Percentiles rank a stretch among this genome's conserved stretches.
Conservation (phyloP, 129 eudicot genomes). For the Helianthus tuberosus region DNA sequence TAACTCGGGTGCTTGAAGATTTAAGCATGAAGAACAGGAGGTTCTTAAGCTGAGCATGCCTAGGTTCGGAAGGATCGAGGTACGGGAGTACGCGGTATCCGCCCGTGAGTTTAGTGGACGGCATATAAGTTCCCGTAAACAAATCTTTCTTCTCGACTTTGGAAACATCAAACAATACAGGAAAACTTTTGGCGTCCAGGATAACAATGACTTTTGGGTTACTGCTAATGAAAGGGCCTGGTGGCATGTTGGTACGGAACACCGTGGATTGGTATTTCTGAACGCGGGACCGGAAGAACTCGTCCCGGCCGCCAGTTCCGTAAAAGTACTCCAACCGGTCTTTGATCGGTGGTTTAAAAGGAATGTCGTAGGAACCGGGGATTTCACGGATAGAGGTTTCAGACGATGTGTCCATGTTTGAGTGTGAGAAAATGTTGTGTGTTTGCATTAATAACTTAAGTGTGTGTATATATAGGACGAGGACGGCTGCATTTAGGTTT, state of each 20-base stretch:
- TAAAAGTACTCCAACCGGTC: constrained; percentile 72
- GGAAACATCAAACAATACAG: constrained; percentile 64
- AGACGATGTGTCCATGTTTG: not conserved
- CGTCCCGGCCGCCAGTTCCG: constrained; percentile 64
- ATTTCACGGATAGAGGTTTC: constrained; percentile 47
- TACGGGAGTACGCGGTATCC: constrained; percentile 74
- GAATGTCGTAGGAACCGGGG: constrained; percentile 80
- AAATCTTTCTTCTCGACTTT: constrained; percentile 82
- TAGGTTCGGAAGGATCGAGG: constrained; percentile 89
- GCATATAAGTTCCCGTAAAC: constrained; percentile 88
- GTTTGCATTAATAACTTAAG: not conserved
- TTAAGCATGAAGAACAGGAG: constrained; percentile 60
- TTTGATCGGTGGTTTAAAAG: constrained; percentile 52
- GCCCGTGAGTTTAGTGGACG: constrained; percentile 86
- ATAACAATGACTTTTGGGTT: constrained; percentile 76
- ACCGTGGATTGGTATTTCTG: constrained; percentile 77
- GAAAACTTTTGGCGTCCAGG: constrained; percentile 80
- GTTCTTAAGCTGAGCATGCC: constrained; percentile 63
- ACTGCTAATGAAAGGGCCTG: constrained; percentile 67
- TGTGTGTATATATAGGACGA: not conserved
- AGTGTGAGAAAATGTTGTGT: not conserved
- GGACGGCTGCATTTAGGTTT: not conserved
- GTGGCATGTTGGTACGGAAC: constrained; percentile 90
- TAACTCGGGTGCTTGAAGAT: constrained; percentile 47
- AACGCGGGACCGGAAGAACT: constrained; percentile 62